Conservation (phyloP, 306 rosid species). For the Sophora flavescens region DNA sequence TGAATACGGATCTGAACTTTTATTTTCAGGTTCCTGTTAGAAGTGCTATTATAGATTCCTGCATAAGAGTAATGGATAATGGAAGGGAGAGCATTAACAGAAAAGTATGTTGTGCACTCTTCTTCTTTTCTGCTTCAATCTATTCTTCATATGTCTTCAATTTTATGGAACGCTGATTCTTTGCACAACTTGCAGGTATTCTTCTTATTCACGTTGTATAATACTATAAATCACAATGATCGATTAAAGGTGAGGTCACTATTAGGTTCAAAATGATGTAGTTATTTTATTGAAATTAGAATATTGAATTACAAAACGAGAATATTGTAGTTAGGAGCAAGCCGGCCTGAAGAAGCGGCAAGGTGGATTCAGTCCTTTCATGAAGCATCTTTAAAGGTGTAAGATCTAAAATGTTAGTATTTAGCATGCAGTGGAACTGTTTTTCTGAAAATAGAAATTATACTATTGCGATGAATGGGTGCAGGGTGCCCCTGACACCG, state of each 20-base stretch:
- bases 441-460: constrained; percentile 39
- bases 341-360: constrained; percentile 96
- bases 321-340: constrained; percentile 82
- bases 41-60: constrained; percentile 86
- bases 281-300: constrained; percentile 29
- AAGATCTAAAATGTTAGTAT: constrained; percentile 16
- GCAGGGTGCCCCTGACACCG: constrained; percentile 70
- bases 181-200: constrained; percentile 65
- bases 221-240: constrained; percentile 80
- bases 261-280: neutral
- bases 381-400: constrained; percentile 82
- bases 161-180: constrained; percentile 43
- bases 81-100: constrained; percentile 88
- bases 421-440: constrained; percentile 27
- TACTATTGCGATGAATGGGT: constrained; percentile 37
- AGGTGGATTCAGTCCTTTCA: constrained; percentile 88
- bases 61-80: constrained; percentile 79
- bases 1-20: constrained; percentile 31
- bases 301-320: constrained; percentile 23
- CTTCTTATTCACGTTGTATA: constrained; percentile 82
- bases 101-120: constrained; percentile 61
- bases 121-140: constrained; percentile 14
- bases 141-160: neutral
- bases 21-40: constrained; percentile 77
- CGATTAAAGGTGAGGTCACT: constrained; percentile 76